These are phyloP conservation scores for Malbranchea cinnamomea DNA, from an alignment of 2,329 filamentous ascomycete genomes.

Conservation along the genomic window DNA sequence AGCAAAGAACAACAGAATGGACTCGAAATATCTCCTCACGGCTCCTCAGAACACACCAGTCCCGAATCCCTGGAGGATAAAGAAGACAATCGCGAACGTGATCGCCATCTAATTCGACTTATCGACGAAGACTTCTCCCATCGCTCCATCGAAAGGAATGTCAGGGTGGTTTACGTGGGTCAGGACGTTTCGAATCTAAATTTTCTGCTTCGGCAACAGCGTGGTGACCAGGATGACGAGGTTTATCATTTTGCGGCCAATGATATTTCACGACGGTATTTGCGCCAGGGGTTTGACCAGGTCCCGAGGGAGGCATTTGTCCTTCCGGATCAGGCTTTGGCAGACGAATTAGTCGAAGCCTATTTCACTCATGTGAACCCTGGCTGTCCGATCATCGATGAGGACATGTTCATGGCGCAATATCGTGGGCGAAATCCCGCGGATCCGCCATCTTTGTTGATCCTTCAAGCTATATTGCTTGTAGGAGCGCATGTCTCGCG, in stretches of 20 bases:
- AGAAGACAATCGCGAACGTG: constrained; percentile 27
- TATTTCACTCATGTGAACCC: constrained; percentile 38
- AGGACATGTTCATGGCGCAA: constrained; percentile 36
- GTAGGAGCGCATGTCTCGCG: constrained; percentile 38
- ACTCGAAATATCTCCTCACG: constrained; percentile 12
- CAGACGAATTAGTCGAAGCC: constrained; percentile 35
- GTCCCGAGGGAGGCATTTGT: constrained; percentile 35
- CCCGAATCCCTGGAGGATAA: constrained; percentile 21
- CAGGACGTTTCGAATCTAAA: constrained; percentile 42
- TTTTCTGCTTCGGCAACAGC: constrained; percentile 38
- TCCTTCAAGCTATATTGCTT: constrained; percentile 37
- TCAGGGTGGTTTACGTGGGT: constrained; percentile 40
- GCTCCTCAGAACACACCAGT: constrained; percentile 12
- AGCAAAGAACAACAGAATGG: neutral
- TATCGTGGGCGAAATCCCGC: constrained; percentile 33
- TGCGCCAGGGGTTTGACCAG: constrained; percentile 30
- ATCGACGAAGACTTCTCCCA: constrained; percentile 34
- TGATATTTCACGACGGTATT: constrained; percentile 28
- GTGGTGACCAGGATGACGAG: constrained; percentile 25
- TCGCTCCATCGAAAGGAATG: constrained; percentile 33
- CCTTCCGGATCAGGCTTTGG: constrained; percentile 33
- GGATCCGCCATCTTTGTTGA: constrained; percentile 32
- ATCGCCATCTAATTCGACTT: constrained; percentile 36
- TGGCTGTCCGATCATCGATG: constrained; percentile 38
- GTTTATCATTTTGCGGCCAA: constrained; percentile 31